phyloP scores from a whole-genome alignment of 202 grass and related monocot genomes.

The Miscanthus sacchariflorus region DNA sequence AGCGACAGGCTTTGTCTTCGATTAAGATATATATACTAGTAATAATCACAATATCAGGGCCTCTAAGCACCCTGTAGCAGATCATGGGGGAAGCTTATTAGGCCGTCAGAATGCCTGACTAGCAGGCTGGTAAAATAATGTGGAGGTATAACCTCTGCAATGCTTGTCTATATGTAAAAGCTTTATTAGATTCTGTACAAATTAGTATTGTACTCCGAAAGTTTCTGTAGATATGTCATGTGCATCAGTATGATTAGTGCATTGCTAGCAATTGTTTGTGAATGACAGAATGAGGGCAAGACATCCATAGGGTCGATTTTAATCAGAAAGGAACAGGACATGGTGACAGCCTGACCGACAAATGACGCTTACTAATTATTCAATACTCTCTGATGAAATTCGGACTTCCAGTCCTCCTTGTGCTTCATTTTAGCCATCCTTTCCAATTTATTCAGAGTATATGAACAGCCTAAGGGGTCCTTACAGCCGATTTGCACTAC shows the following conservation, averaged over 20 bases:
- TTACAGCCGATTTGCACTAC: neutral
- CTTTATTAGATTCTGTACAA: constrained; percentile 36
- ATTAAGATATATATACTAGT: constrained; percentile 10
- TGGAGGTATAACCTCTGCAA: constrained; percentile 38
- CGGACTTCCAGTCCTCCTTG: neutral
- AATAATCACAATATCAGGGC: constrained; percentile 14
- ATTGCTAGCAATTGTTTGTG: constrained; percentile 16
- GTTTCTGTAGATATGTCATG: constrained; percentile 16
- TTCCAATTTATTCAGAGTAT: constrained; percentile 17
- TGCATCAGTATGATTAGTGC: neutral
- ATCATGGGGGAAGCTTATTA: constrained; percentile 34
- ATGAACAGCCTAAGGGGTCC: constrained; percentile 8
- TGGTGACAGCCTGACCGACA: neutral
- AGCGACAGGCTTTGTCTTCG: neutral
- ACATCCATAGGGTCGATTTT: constrained; percentile 13
- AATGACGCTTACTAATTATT: constrained; percentile 7
- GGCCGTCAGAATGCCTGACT: constrained; percentile 34
- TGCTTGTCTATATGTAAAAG: constrained; percentile 29
- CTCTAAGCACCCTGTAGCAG: constrained; percentile 38
- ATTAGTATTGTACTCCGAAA: constrained; percentile 25
- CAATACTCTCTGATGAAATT: neutral
- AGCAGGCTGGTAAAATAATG: constrained; percentile 34
- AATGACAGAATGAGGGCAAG: neutral
- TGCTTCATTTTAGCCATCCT: constrained; percentile 13
- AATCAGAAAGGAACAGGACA: neutral